Evolutionary conservation across 140 eudicot species (phyloP).

Genomic region (Bidens hawaiensis): DNA sequence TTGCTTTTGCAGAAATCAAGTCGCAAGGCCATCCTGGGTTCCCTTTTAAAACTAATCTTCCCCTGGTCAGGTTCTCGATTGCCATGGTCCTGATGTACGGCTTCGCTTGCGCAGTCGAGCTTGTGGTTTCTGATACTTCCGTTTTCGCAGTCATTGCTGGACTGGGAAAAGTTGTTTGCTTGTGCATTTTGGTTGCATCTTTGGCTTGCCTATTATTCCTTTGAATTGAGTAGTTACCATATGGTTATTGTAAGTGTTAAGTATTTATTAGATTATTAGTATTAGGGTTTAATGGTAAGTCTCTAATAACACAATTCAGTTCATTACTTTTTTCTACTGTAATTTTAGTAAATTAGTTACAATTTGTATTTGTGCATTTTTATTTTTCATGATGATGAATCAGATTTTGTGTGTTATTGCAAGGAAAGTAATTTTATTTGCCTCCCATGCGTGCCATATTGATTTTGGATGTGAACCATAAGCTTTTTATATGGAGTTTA

Average conservation of each 20-base stretch:
- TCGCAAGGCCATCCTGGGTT: background rate
- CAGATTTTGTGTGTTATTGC: background rate
- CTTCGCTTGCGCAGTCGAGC: background rate
- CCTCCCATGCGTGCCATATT: too few relatives aligned
- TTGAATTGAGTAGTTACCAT: background rate
- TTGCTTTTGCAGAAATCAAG: slow-evolving; percentile 10
- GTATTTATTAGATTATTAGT: too few relatives aligned
- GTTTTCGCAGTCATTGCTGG: background rate
- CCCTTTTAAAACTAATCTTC: background rate
- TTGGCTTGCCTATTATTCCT: background rate
- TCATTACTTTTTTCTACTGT: too few relatives aligned
- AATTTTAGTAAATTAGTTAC: too few relatives aligned
- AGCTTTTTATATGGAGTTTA: background rate
- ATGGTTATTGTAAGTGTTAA: too few relatives aligned
- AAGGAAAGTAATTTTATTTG: background rate
- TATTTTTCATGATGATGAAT: background rate
- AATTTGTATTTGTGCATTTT: background rate
- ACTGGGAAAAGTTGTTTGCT: background rate
- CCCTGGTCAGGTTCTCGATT: background rate
- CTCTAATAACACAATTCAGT: too few relatives aligned
- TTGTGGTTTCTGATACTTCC: background rate
- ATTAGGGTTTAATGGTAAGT: too few relatives aligned
- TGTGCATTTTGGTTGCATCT: slow-evolving; percentile 10
- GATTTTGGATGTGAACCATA: background rate
- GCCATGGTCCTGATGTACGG: background rate